These are phyloP conservation scores for Gentiana dahurica DNA, from an alignment of 257 asterid species.

Conservation along the genomic window DNA sequence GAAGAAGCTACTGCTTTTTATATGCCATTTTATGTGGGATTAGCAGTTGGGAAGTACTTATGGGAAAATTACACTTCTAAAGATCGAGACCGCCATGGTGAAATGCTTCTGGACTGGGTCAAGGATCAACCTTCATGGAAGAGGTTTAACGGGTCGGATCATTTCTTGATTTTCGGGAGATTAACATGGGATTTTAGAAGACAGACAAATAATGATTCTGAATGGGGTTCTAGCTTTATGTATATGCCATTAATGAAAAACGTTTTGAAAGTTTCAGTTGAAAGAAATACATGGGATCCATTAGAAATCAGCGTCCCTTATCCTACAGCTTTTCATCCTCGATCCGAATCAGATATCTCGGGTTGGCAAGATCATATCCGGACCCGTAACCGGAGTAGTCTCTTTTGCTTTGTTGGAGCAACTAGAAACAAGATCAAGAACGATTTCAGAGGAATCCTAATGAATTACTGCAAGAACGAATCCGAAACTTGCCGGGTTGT, in stretches of 20 bases:
- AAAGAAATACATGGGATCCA: conserved; percentile 36
- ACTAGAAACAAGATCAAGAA: conserved; percentile 38
- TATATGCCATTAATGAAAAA: conserved; percentile 51
- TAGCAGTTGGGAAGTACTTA: conserved; percentile 48
- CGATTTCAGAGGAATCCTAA: conserved; percentile 39
- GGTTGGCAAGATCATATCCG: conserved; percentile 28
- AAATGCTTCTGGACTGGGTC: conserved; percentile 40
- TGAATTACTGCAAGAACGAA: conserved; percentile 33
- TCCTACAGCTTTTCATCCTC: conserved; percentile 60
- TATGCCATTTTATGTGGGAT: conserved; percentile 56
- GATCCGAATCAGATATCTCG: conserved; percentile 35
- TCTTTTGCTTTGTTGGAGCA: conserved; percentile 48
- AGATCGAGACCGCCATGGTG: conserved; percentile 39
- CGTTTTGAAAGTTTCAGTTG: conserved; percentile 35
- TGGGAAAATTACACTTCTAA: conserved; percentile 40
- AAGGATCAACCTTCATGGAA: conserved; percentile 27
- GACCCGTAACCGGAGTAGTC: background rate
- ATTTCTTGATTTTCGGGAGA: conserved; percentile 45
- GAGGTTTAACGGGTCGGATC: conserved; percentile 46
- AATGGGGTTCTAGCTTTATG: conserved; percentile 47
- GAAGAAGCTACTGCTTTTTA: conserved; percentile 35
- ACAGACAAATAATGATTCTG: conserved; percentile 26
- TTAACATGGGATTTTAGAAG: conserved; percentile 60
- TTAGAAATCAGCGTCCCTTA: conserved; percentile 51
- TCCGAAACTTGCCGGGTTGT: conserved; percentile 20